These are phyloP conservation scores for Colletotrichum sp. DNA, from an alignment of 2,329 filamentous ascomycete species.

Conservation along the genomic window DNA sequence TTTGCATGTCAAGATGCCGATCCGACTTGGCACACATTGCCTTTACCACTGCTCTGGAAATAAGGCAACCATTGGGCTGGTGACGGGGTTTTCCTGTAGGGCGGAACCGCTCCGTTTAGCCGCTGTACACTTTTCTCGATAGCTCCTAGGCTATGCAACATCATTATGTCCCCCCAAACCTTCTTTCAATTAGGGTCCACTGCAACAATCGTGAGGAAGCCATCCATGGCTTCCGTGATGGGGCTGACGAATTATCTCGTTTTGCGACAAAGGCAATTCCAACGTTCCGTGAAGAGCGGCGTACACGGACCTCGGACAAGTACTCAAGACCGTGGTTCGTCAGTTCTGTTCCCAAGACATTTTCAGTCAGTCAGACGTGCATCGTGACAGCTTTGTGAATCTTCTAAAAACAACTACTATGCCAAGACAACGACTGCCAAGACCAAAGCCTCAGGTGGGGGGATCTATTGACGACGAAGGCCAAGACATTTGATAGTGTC, in stretches of 20 bases:
- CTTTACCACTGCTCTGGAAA: background rate
- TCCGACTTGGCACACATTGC: background rate
- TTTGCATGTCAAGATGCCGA: background rate
- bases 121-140: background rate
- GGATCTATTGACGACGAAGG: background rate
- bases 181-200: background rate
- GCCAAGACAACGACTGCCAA: background rate
- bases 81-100: background rate
- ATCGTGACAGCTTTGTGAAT: background rate
- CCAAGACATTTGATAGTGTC: conserved; percentile 4
- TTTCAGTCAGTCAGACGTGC: background rate
- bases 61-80: background rate
- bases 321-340: background rate
- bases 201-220: background rate
- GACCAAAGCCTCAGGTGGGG: background rate
- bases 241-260: background rate
- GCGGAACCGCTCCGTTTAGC: background rate
- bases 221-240: background rate
- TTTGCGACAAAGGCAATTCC: background rate
- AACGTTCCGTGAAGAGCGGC: background rate
- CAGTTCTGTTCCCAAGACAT: background rate
- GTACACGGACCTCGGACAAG: background rate
- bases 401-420: conserved; percentile 3
- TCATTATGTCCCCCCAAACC: background rate
- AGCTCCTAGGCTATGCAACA: background rate